Evolutionary conservation across 2,329 filamentous ascomycete species (phyloP), one percentile per base, ranked within the genome.

Genomic region (Exophiala lecanii-corni): DNA sequence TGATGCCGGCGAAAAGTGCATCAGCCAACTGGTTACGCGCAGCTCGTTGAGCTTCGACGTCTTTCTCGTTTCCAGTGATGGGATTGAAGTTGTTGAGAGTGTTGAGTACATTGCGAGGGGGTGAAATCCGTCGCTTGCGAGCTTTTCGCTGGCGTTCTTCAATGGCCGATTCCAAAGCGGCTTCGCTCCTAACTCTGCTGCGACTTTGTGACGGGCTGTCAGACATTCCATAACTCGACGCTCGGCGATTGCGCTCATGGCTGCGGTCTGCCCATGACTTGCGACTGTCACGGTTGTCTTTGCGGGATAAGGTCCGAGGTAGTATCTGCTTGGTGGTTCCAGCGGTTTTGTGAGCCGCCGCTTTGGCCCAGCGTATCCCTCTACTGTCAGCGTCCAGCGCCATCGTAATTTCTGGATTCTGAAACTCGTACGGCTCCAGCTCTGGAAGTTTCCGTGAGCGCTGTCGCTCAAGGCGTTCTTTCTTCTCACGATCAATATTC

Each of bases 1-100:
- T 82, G 57, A 89, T 86, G 3, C 86, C 86, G 16, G 86, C 83
- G 62, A 89, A 98, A 2, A 97, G 73, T 2, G 89, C 84, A 36
- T 89, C 82, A 5, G 84, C 85, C 18, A 91, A 84, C 6, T 71
- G 61, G 48, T 66, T 62, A 2, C 78, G 75, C 2, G 62, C 50
- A n/a, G 62, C 59, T 23, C 70, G 77, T 63, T 91, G 86, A 1
- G 79, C 78, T 62, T 92, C 86, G 2, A 86, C 65, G 55, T 89
- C 84, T 47, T 71, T 67, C 46, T 73, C 67, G 17, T 74, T 72
- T 15, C 75, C 72, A 4, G 59, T 48, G 12, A 56, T 12, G 7
- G 54, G 55, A 31, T 56, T 56, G 47, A 56, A 54, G 21, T 54
- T 55, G 43, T 56, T 57, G 39, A 55, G 43, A 17, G 41, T 49